phyloP scores from a whole-genome alignment of 176 grass and related monocot genomes.

The Rhynchospora pubera region DNA sequence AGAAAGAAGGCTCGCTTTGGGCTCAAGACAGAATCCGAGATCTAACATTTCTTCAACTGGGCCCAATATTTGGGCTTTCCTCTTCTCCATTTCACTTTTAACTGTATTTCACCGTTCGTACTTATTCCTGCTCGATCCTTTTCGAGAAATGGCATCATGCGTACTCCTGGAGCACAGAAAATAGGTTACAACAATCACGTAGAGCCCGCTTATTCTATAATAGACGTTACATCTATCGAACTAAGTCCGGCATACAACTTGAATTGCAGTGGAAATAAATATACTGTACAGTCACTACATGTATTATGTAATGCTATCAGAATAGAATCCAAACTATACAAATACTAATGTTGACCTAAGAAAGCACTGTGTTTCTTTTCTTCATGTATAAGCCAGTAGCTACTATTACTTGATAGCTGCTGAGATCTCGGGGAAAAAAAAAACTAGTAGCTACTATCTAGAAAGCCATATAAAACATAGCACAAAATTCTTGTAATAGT shows the following conservation, averaged over 20 bases:
- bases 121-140: too few relatives aligned
- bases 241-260: too few relatives aligned
- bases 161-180: too few relatives aligned
- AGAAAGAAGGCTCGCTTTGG: slow-evolving; percentile 4
- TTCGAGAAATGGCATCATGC: too few relatives aligned
- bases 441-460: background rate
- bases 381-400: background rate
- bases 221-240: too few relatives aligned
- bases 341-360: background rate
- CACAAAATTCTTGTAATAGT: background rate
- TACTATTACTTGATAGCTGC: background rate
- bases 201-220: too few relatives aligned
- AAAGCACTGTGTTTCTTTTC: background rate
- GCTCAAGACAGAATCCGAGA: slow-evolving; percentile 4
- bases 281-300: background rate
- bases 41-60: too few relatives aligned
- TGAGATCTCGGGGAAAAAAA: too few relatives aligned
- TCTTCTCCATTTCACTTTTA: background rate
- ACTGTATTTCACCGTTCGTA: background rate
- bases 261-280: background rate
- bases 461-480: background rate
- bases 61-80: background rate
- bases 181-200: too few relatives aligned
- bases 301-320: background rate
- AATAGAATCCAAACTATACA: background rate